Conservation (phyloP, 2,329 filamentous ascomycete genomes). For the Hansfordia pulvinata region DNA sequence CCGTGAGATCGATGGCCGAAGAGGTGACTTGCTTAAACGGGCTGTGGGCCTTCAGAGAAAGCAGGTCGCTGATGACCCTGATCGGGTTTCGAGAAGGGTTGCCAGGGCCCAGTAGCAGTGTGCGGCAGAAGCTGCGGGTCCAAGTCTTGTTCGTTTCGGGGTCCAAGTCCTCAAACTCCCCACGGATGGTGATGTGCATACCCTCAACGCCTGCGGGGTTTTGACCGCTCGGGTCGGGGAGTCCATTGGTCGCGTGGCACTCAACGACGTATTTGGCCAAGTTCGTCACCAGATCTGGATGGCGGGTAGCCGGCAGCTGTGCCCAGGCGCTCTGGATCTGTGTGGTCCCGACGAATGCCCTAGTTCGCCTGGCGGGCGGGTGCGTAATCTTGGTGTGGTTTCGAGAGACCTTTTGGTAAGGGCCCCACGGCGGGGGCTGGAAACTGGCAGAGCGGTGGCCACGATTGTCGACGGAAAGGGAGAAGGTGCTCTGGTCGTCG, state of each 20-base stretch:
- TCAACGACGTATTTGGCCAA: slow-evolving; percentile 70
- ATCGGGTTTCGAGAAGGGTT: slow-evolving; percentile 48
- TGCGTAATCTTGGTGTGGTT: slow-evolving; percentile 62
- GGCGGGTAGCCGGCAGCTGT: slow-evolving; percentile 56
- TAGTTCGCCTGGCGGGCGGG: slow-evolving; percentile 44
- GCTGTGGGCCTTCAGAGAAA: slow-evolving; percentile 56
- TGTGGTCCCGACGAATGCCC: slow-evolving; percentile 50
- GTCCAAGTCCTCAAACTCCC: slow-evolving; percentile 69
- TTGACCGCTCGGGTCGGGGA: slow-evolving; percentile 55
- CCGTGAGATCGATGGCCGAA: too few species aligned
- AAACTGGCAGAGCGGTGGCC: slow-evolving; percentile 33
- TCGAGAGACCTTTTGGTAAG: slow-evolving; percentile 65
- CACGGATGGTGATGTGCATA: slow-evolving; percentile 65
- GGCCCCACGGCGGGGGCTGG: slow-evolving; percentile 45
- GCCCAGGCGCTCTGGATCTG: slow-evolving; percentile 58
- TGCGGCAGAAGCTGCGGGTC: slow-evolving; percentile 70
- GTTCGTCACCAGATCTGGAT: slow-evolving; percentile 56
- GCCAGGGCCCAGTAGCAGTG: slow-evolving; percentile 67
- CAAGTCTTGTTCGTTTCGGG: slow-evolving; percentile 37
- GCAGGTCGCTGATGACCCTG: slow-evolving; percentile 67
- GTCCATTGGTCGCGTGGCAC: slow-evolving; percentile 58
- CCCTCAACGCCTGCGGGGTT: slow-evolving; percentile 58
- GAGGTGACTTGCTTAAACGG: too few species aligned
- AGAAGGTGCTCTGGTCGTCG: slow-evolving; percentile 63
- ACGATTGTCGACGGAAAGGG: slow-evolving; percentile 55